These are phyloP conservation scores for Pythium myriotylum DNA, from an alignment of 352 stramenopile species.

Conservation along the genomic window DNA sequence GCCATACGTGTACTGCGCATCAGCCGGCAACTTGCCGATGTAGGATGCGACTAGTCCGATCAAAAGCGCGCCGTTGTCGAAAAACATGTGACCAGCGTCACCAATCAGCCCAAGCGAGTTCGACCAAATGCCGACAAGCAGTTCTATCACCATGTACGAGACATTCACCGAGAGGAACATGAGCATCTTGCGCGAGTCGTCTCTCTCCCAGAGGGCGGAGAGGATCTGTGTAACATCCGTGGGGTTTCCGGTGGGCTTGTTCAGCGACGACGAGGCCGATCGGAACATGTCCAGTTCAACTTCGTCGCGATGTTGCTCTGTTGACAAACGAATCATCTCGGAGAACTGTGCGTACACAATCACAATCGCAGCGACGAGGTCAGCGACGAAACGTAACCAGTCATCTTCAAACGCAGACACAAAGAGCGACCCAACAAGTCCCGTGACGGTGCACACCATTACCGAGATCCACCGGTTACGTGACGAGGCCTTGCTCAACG, in stretches of 20 bases:
- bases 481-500: slow-evolving; percentile 28
- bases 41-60: slow-evolving; percentile 87
- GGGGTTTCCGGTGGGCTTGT: slow-evolving; percentile 2
- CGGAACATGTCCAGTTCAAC: slow-evolving; percentile 54
- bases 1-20: slow-evolving; percentile 81
- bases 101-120: slow-evolving; percentile 87
- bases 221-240: slow-evolving; percentile 34
- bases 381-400: slow-evolving; percentile 52
- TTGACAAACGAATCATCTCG: slow-evolving; percentile 31
- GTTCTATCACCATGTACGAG: slow-evolving; percentile 88
- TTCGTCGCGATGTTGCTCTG: slow-evolving; percentile 25
- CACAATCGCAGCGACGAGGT: slow-evolving; percentile 39
- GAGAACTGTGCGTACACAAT: slow-evolving; percentile 55
- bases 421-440: slow-evolving; percentile 42
- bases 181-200: slow-evolving; percentile 77
- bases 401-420: slow-evolving; percentile 44
- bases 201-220: slow-evolving; percentile 48
- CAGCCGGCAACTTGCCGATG: slow-evolving; percentile 70
- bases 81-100: slow-evolving; percentile 90
- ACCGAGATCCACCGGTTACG: slow-evolving; percentile 36
- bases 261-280: slow-evolving; percentile 5
- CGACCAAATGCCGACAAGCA: slow-evolving; percentile 80
- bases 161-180: slow-evolving; percentile 83
- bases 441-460: slow-evolving; percentile 44
- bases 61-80: slow-evolving; percentile 84